A percentile compares a stretch with the other conserved stretches of the same genome.
These are phyloP conservation scores for Ophiostoma tasmaniense DNA, from an alignment of 2,329 filamentous ascomycete genomes.

Conservation along the genomic window DNA sequence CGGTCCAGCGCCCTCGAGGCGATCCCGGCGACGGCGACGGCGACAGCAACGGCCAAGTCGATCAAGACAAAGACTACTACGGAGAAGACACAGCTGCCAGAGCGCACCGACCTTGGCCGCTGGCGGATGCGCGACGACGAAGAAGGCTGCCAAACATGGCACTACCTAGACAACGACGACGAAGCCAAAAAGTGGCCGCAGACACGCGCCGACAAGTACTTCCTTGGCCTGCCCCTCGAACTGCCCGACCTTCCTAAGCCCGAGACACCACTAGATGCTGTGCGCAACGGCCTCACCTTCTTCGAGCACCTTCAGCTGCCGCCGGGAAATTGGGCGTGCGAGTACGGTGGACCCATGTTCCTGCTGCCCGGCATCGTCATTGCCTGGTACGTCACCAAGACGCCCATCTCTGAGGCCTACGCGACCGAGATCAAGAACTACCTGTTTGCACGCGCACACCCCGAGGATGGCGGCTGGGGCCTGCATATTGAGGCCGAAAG, in stretches of 20 bases:
- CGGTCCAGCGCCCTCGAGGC: slow-evolving; percentile 27
- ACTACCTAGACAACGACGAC: slow-evolving; percentile 71
- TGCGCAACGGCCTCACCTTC: slow-evolving; percentile 75
- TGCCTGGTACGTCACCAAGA: slow-evolving; percentile 82
- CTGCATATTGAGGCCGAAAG: slow-evolving; percentile 91
- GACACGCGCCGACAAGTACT: slow-evolving; percentile 80
- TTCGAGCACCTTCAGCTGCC: slow-evolving; percentile 83
- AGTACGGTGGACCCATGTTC: slow-evolving; percentile 97
- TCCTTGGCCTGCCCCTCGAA: slow-evolving; percentile 67
- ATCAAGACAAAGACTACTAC: neutral
- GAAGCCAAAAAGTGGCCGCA: slow-evolving; percentile 74
- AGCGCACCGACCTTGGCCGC: slow-evolving; percentile 66
- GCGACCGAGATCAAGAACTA: slow-evolving; percentile 89
- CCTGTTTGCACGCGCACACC: slow-evolving; percentile 73
- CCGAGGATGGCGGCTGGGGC: slow-evolving; percentile 92
- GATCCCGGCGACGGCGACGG: slow-evolving; percentile 4
- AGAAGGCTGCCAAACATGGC: slow-evolving; percentile 83
- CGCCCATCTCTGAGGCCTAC: slow-evolving; percentile 70
- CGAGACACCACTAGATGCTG: slow-evolving; percentile 65
- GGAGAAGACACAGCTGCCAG: slow-evolving; percentile 14
- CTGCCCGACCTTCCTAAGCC: slow-evolving; percentile 64
- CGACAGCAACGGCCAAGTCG: slow-evolving; percentile 23
- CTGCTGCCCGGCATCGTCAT: slow-evolving; percentile 78
- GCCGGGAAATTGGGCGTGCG: slow-evolving; percentile 90
- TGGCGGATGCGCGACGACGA: slow-evolving; percentile 86